phyloP scores from a whole-genome alignment of 805 yeast species.

The Blastobotrys chiropterorum region DNA sequence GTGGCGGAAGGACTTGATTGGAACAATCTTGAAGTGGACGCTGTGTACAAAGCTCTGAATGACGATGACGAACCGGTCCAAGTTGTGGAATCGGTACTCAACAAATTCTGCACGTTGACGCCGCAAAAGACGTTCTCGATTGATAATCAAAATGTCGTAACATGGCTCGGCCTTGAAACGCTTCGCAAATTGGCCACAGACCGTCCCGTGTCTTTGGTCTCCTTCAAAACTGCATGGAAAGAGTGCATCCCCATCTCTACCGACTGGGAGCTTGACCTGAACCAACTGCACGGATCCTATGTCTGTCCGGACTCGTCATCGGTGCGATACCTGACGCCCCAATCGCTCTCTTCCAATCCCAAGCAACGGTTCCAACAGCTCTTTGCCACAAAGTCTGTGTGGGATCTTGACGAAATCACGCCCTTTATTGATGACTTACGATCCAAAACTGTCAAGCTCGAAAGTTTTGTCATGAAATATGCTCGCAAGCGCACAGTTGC shows the following conservation, averaged over 20 bases:
- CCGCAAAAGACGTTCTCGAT: conserved; percentile 31
- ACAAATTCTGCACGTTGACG: conserved; percentile 37
- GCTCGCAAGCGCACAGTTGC: conserved; percentile 49
- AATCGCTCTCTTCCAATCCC: conserved; percentile 44
- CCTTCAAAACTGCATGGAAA: conserved; percentile 32
- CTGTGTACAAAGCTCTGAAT: conserved; percentile 12
- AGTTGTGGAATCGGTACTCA: conserved; percentile 45
- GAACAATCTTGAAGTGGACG: conserved; percentile 16
- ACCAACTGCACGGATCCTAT: conserved; percentile 49
- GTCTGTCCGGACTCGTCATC: conserved; percentile 40
- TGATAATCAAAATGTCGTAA: conserved; percentile 40
- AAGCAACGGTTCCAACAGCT: conserved; percentile 45
- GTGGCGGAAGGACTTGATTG: conserved; percentile 14
- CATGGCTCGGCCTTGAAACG: conserved; percentile 59
- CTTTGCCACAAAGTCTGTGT: conserved; percentile 47
- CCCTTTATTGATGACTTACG: conserved; percentile 62
- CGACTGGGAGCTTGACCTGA: conserved; percentile 33
- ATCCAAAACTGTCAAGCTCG: conserved; percentile 46
- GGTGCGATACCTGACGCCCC: conserved; percentile 49
- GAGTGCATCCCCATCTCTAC: conserved; percentile 38
- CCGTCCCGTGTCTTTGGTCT: conserved; percentile 36
- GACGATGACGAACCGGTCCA: conserved; percentile 35
- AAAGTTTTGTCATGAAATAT: conserved; percentile 54
- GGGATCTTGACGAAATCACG: conserved; percentile 56
- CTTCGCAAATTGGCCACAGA: conserved; percentile 35